Evolutionary conservation across 208 protist genomes (phyloP), one percentile per base, ranked within the genome.

Genomic region (Vickermania spadyakhi): DNA sequence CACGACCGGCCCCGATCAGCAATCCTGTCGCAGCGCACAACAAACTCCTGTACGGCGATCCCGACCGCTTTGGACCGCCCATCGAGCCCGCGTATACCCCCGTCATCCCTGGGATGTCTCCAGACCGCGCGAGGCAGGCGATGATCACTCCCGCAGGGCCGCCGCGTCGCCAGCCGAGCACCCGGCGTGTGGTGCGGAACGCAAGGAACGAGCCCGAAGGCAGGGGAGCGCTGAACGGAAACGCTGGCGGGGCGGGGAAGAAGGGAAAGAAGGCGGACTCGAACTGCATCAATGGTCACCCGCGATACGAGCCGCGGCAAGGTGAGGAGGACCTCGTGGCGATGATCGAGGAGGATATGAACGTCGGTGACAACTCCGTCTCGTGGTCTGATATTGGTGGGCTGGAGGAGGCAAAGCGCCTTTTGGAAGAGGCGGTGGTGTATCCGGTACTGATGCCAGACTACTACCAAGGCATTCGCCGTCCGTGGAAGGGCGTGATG

Each of bases 401-500:
- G 21, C 75, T 94, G 1, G 76, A 93, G 22, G 82, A 93, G 58
- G 91, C 91, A n/a, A 98, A 98, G 66, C 69, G 71, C 1, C 62
- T 93, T 49, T 66, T 98, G 23, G 80, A 96, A 53, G 94, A 98
- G 67, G 87, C 92, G 28, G 87, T 98, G 26, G 86, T 97, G 60
- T 94, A 89, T 60, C 95, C 95, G 3, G 73, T 96, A 51, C 73
- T 96, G 28, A 89, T 91, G 73, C 93, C 95, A 0, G 89, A 97
- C 57, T 88, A 97, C 66, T 98, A 96, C 67, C 75, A 77, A 27
- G 93, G 91, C 30, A 92, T 97, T 55, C 80, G 92, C 0, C 77
- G 81, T 0, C 94, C 94, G 25, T 93, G 88, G 79, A 97, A 97
- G 54, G 94, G 90, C 18, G 78, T 97, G 53, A 73, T 97, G 11